Base-by-base conservation (phyloP, 1,284 basidiomycete species). In the Neotropicomus parvogracilis region DNA sequence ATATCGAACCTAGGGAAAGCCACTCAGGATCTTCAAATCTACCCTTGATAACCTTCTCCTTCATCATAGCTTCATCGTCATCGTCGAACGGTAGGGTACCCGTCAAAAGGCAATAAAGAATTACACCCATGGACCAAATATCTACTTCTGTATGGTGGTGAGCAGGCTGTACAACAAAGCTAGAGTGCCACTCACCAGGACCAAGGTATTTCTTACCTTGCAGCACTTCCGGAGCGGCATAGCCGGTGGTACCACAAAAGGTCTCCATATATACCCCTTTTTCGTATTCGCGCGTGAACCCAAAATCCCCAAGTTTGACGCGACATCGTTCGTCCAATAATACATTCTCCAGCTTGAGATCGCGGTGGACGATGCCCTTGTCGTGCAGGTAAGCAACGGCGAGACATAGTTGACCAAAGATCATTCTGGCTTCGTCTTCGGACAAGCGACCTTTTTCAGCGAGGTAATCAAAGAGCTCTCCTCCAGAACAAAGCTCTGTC, bases 61-160 rank as follows among this genome's bases (percentile, higher is more conserved):
- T 88, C 93, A 98, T 98, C 28, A 88, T 65, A 29, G 75, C 71
- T 69, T 99, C 97, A 63, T 98, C 88, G 53, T 99, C 97, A 59
- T 98, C 92, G 60, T 98, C 95, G 60, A 98, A 98, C 0, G 95
- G 95, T n/a, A 98, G 72, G 5, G 88, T 91, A 2, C 95, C 95
- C 0, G 91, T 95, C 31, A 98, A 75, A 13, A 98, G 79, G n/a
- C 86, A 89, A 66, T 95, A 97, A 9, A 99, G 75, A 46, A 99
- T 98, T 52, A 99, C 81, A 4, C 95, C 95, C 28, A 98, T 75
- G 0, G 97, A 98, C 95, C 95, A 99, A 24, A 97, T 78, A 62
- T 99, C 97, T 39, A 97, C 93, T 77, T 97, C 93, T 87, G 74
- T 53, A 28, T 36, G 19, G 13, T 6, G 41, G 27, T 53, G 31